Evolutionary conservation across 306 rosid genomes (phyloP), one percentile per base, ranked within the genome.

Genomic region (Gleditsia sinensis): DNA sequence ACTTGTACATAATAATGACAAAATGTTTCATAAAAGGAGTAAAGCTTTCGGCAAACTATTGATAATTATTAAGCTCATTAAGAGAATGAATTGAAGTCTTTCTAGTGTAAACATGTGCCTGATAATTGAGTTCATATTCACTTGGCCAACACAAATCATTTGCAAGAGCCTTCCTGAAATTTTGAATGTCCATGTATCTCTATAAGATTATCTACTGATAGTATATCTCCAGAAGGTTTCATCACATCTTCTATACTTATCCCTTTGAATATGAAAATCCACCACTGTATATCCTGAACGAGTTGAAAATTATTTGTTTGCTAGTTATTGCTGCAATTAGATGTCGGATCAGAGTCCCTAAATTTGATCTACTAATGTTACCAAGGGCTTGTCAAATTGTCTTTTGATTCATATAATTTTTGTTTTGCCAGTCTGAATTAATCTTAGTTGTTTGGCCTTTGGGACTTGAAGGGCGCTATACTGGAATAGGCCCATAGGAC

Each of bases 71-170:
- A 69, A 50, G 60, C 45, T 49, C 49, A 20, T 5, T 23, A 51
- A 21, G 50, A 23, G 76, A 60, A 49, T 56, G 34, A n/a, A n/a
- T n/a, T n/a, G n/a, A n/a, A 65, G 49, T 32, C 55, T 33, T 67
- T 59, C 60, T 59, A 45, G 39, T 24, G n/a, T 67, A 67, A 63
- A 30, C 72, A 30, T 51, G 48, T 58, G 51, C 30, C 3, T 9
- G 14, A 48, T 30, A 40, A 43, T 32, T 45, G 69, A 33, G 73
- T 71, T 42, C 55, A 25, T 21, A 30, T 13, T 65, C 37, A 36
- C 23, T 7, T 61, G 25, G 24, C 9, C 30, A 37, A 63, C 33
- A 12, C 10, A 23, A 39, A 3, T 10, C 30, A 32, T 58, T 76
- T 73, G 61, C 7, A 9, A 12, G 28, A 40, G 24, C 66, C 65